Evolutionary conservation across 75 land plant species (phyloP).

Genomic region (Gnetum montanum): DNA sequence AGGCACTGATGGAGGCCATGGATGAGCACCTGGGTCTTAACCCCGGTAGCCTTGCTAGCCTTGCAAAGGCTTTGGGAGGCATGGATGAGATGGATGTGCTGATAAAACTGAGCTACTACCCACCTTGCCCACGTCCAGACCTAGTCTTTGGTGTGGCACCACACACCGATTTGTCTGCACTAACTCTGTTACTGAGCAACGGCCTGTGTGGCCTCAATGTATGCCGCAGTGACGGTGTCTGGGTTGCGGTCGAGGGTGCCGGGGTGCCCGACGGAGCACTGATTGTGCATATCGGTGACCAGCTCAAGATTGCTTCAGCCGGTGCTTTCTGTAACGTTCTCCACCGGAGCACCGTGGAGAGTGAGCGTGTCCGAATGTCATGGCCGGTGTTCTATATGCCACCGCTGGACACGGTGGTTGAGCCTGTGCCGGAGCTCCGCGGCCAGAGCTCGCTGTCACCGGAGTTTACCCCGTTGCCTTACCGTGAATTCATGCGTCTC

Average conservation of each 20-base stretch:
- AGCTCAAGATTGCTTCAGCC: constrained; percentile 58
- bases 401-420: constrained; percentile 22
- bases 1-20: constrained; percentile 28
- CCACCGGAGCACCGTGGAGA: constrained; percentile 51
- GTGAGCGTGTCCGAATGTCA: constrained; percentile 52
- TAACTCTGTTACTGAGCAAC: constrained; percentile 36
- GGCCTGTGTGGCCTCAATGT: constrained; percentile 44
- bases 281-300: constrained; percentile 51
- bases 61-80: constrained; percentile 31
- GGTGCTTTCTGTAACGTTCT: constrained; percentile 52
- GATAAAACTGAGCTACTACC: constrained; percentile 51
- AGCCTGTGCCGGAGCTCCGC: constrained; percentile 50
- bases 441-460: too few species aligned
- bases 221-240: constrained; percentile 19
- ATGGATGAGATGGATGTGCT: constrained; percentile 29
- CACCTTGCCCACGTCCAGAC: constrained; percentile 50
- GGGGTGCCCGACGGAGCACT: constrained; percentile 27
- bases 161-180: constrained; percentile 50
- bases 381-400: constrained; percentile 59
- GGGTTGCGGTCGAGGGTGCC: constrained; percentile 32
- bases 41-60: constrained; percentile 35
- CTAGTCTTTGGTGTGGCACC: constrained; percentile 38
- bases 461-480: too few species aligned
- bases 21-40: constrained; percentile 26
- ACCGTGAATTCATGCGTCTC: too few species aligned